These are phyloP conservation scores for Rhododendron ferrugineum DNA, from an alignment of 148 eudicot genomes.

Conservation along the genomic window DNA sequence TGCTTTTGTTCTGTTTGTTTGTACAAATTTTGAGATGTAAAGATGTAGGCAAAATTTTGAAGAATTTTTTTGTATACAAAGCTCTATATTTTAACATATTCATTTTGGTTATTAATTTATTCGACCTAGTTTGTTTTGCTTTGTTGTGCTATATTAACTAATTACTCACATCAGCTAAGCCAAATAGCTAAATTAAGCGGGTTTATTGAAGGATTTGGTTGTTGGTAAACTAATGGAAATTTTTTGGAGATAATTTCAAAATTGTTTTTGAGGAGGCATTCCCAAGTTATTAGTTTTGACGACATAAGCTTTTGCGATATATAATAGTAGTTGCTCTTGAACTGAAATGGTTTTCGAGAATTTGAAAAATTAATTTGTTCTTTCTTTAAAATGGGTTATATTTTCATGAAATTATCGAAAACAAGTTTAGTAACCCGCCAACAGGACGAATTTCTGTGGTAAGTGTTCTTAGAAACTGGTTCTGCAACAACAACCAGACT, in stretches of 20 bases:
- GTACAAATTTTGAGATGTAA: not conserved
- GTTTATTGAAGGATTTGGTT: not conserved
- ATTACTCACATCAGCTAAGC: not conserved
- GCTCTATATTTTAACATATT: too few relatives aligned
- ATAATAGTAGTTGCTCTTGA: not conserved
- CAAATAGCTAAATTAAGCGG: not conserved
- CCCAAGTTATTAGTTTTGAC: not conserved
- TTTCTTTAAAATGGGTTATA: not conserved
- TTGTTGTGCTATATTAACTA: not conserved
- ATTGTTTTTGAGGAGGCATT: not conserved
- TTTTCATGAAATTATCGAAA: not conserved
- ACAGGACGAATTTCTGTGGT: not conserved
- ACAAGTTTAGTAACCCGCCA: not conserved
- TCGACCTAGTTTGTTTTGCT: too few relatives aligned
- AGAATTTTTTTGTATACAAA: not conserved
- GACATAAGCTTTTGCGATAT: not conserved
- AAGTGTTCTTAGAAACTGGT: not conserved
- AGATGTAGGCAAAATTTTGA: not conserved
- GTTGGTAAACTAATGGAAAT: not conserved
- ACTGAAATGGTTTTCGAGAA: not conserved
- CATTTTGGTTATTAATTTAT: too few relatives aligned
- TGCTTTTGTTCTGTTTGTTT: not conserved
- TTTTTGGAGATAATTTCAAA: not conserved
- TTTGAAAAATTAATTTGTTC: not conserved
- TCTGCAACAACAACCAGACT: not conserved